Evolutionary conservation across 2,329 filamentous ascomycete genomes (phyloP), one percentile per base, ranked within the genome.

Genomic region (Zopfia rhizophila): DNA sequence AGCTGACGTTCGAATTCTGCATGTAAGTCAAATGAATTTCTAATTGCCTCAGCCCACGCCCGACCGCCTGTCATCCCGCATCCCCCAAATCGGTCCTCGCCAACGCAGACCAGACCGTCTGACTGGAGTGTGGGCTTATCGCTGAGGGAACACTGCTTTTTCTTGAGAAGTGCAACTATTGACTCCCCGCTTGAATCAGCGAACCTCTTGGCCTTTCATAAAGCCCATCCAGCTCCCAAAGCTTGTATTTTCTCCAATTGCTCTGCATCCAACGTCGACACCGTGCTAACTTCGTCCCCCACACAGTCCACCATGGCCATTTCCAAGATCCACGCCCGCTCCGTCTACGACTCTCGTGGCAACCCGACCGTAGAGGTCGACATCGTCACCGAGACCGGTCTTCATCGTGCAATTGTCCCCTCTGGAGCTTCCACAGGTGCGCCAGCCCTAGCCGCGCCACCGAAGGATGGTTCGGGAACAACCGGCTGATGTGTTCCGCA

Each of bases 331-430:
- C 77, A 80, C 75, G 76, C 77, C 57, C 78, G 94, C 74, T 92
- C 88, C 72, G 91, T 99, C 82, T 99, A 80, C 86, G 94, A 99
- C 85, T 97, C 94, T 76, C 93, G 94, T 45, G 85, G 85, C 75
- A 99, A 99, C 87, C 94, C 94, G 71, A 99, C 94, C 74, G 93
- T 97, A 72, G 93, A 97, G 84, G 93, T 97, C 70, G 93, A 97
- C 75, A 86, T 97, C 67, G 89, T 96, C 79, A 97, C 92, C 66
- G 91, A 96, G 82, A 95, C 89, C 68, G 93, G 93, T 72, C 87
- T 97, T 57, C 92, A 97, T 86, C 91, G 93, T 73, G 92, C 93
- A 75, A 97, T 97, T 74, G 93, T 97, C 56, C 93, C 93, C 69
- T 97, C 92, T 61, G 93, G 93, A 76, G 93, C 93, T 70, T 97